Conservation (phyloP, 805 yeast genomes). For the Yamadazyma phyllophila region DNA sequence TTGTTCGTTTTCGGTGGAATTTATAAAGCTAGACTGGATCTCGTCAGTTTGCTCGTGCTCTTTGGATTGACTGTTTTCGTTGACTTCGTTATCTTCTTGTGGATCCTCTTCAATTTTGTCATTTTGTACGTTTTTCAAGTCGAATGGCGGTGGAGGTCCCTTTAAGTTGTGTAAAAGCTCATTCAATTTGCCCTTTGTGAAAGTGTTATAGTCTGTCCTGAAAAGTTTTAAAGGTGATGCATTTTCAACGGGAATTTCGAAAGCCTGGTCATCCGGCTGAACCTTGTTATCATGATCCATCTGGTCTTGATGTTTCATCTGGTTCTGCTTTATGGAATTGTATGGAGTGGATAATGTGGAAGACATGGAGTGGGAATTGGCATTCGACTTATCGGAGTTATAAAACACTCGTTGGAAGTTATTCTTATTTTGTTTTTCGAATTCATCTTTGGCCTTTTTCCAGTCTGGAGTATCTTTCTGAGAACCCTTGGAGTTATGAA, state of each 20-base stretch:
- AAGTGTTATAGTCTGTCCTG: constrained; percentile 39
- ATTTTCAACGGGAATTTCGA: neutral
- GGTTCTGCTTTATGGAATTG: constrained; percentile 19
- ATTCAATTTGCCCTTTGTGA: constrained; percentile 32
- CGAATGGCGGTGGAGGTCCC: constrained; percentile 15
- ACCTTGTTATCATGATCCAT: neutral
- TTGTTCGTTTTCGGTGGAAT: too few species aligned
- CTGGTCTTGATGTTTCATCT: constrained; percentile 14
- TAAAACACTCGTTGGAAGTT: constrained; percentile 32
- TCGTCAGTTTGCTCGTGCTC: neutral
- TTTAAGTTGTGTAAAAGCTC: constrained; percentile 18
- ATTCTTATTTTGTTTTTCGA: constrained; percentile 21
- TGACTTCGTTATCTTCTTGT: constrained; percentile 3
- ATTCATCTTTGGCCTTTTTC: constrained; percentile 31
- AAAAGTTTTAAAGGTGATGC: constrained; percentile 37
- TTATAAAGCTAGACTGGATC: neutral
- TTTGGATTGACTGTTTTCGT: neutral
- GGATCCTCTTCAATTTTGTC: constrained; percentile 6
- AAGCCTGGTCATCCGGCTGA: constrained; percentile 18
- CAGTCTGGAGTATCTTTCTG: constrained; percentile 31
- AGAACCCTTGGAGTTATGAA: constrained; percentile 13
- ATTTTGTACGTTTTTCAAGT: constrained; percentile 5
- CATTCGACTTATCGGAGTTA: constrained; percentile 19
- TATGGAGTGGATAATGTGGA: constrained; percentile 40
- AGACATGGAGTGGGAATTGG: constrained; percentile 23